Conservation (phyloP, 2,329 filamentous ascomycete species). For the Saccharata proteae region DNA sequence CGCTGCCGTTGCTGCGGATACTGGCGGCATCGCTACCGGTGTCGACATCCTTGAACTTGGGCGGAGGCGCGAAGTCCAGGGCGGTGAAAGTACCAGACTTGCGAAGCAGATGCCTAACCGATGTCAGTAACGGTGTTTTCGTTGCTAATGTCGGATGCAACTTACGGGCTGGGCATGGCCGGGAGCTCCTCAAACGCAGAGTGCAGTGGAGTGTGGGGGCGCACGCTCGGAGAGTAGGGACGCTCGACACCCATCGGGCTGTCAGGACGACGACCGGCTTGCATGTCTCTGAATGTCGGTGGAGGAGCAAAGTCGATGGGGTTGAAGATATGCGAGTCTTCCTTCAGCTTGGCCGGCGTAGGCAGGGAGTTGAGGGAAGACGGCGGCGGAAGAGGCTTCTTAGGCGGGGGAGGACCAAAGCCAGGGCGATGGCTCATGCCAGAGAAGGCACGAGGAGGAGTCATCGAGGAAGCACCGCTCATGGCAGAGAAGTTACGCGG, state of each 20-base stretch:
- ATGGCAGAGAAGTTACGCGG: slow-evolving; percentile 30
- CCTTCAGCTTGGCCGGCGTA: slow-evolving; percentile 71
- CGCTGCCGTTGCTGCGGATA: slow-evolving; percentile 59
- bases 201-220: slow-evolving; percentile 64
- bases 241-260: slow-evolving; percentile 46
- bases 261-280: slow-evolving; percentile 50
- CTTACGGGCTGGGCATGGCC: slow-evolving; percentile 82
- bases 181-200: slow-evolving; percentile 80
- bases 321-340: slow-evolving; percentile 60
- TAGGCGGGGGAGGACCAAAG: slow-evolving; percentile 25
- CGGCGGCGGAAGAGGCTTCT: slow-evolving; percentile 58
- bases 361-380: slow-evolving; percentile 62
- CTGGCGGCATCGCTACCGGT: slow-evolving; percentile 34
- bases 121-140: slow-evolving; percentile 17
- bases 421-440: slow-evolving; percentile 25
- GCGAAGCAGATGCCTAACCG: slow-evolving; percentile 52
- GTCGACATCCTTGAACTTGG: slow-evolving; percentile 48
- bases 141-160: slow-evolving; percentile 17
- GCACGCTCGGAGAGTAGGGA: slow-evolving; percentile 63
- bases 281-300: slow-evolving; percentile 46
- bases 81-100: slow-evolving; percentile 69
- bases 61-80: slow-evolving; percentile 70
- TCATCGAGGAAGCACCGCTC: slow-evolving; percentile 14
- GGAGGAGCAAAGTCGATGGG: slow-evolving; percentile 83
- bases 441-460: slow-evolving; percentile 26